Evolutionary conservation across 129 eudicot species (phyloP), one percentile per base, ranked within the genome.

Genomic region (Flaveria ramosissima): DNA sequence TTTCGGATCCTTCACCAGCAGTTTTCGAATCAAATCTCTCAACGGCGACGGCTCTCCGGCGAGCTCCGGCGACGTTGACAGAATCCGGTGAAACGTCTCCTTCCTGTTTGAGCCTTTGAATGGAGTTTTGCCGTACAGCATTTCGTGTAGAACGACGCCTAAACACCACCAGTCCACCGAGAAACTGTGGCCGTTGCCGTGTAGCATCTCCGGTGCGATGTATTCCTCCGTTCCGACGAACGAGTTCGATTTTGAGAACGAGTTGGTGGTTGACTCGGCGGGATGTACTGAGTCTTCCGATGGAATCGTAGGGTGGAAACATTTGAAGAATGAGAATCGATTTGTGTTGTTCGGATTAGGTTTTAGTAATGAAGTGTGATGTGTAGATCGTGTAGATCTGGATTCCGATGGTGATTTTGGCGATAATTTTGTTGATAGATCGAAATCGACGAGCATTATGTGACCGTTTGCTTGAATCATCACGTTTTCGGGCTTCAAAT

Each of bases 201-300:
- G 63, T 46, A 93, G 70, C 73, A 93, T 83, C 83, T 93, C 97
- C 21, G 97, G 97, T 24, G 98, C 89, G 70, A 93, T 86, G 82
- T 93, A 93, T 61, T 93, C 98, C 78, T 93, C 98, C 4, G 98
- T 93, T 19, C 98, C 98, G 20, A 93, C 98, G 78, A 93, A 93
- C 32, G 98, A 93, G 83, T 90, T 93, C 1, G 96, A 84, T 48
- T 88, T 93, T 13, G 82, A 80, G n/a, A 76, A 75, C 24, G 53
- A 48, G 76, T 71, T 47, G 53, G 3, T 13, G n/a, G 26, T 69
- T 26, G 62, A 50, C n/a, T 74, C 81, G 9, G 53, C 53, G 5
- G 89, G 84, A 57, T 79, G 79, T 45, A 85, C 85, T 12, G 86
- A 77, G 61, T 88, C 89, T 2, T 82, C 85, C 26, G 81, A 78